Evolutionary conservation across 306 rosid genomes (phyloP).

Genomic region (Hippophae rhamnoides): DNA sequence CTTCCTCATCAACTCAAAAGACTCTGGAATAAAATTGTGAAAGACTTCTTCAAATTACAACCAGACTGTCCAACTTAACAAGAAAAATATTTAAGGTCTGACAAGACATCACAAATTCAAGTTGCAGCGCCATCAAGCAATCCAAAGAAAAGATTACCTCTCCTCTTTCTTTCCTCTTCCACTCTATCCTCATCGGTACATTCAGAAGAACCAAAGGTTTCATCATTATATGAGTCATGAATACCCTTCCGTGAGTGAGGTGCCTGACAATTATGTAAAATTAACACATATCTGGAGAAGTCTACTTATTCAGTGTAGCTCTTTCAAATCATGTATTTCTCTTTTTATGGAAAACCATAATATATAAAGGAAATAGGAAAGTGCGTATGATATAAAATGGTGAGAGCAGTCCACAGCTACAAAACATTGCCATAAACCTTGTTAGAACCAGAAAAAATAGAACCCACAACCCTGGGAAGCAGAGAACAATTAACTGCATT

Average conservation of each 20-base stretch:
- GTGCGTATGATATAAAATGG: no score
- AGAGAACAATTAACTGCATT: no score
- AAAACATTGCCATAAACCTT: no score
- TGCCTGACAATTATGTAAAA: slow-evolving; percentile 47
- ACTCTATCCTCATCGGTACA: slow-evolving; percentile 65
- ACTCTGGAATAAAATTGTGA: slow-evolving; percentile 42
- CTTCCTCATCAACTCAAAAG: slow-evolving; percentile 91
- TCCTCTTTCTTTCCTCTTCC: slow-evolving; percentile 94
- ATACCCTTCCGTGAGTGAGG: slow-evolving; percentile 58
- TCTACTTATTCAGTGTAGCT: no score
- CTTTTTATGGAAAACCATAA: no score
- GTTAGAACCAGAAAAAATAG: no score
- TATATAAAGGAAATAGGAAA: no score
- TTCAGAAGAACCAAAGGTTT: slow-evolving; percentile 89
- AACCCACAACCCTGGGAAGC: no score
- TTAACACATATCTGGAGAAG: no score
- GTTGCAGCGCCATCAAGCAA: slow-evolving; percentile 5
- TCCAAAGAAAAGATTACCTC: slow-evolving; percentile 48
- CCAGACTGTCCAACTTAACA: slow-evolving; percentile 9
- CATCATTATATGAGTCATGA: slow-evolving; percentile 58
- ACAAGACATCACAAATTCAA: slow-evolving; percentile 7
- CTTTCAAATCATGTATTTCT: no score
- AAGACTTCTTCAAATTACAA: slow-evolving; percentile 10
- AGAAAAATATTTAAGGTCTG: slow-evolving; percentile 9
- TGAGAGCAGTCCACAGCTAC: no score